These are phyloP conservation scores for Uncinocarpus reesii DNA, from an alignment of 2,329 filamentous ascomycete species.

Conservation along the genomic window DNA sequence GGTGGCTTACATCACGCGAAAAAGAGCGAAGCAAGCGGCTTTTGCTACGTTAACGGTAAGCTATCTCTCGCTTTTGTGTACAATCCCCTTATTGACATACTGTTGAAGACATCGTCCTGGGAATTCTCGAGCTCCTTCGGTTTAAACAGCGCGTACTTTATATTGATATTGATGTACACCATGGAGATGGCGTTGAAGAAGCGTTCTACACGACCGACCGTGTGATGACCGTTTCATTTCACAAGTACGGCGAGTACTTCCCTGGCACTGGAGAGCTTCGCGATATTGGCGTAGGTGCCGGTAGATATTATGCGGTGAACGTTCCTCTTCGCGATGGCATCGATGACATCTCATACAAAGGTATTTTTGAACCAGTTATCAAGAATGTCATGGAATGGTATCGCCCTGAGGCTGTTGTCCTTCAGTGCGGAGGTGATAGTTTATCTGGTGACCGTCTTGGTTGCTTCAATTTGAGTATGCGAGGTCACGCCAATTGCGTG, in stretches of 20 bases:
- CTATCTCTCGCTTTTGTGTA: neutral
- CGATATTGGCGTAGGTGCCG: conserved; percentile 56
- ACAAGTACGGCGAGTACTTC: conserved; percentile 65
- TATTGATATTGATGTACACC: conserved; percentile 58
- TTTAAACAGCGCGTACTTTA: conserved; percentile 56
- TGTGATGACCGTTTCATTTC: conserved; percentile 62
- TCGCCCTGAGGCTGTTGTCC: conserved; percentile 55
- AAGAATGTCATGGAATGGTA: conserved; percentile 60
- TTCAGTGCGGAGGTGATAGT: conserved; percentile 60
- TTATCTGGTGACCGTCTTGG: conserved; percentile 57
- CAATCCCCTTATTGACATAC: conserved; percentile 6
- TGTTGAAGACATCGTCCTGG: conserved; percentile 53
- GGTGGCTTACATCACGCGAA: conserved; percentile 95
- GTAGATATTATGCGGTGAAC: conserved; percentile 60
- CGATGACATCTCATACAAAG: conserved; percentile 56
- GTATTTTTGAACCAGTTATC: conserved; percentile 59
- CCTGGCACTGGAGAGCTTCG: conserved; percentile 59
- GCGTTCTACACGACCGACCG: conserved; percentile 62
- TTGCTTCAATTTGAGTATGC: conserved; percentile 62
- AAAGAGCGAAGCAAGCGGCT: conserved; percentile 85
- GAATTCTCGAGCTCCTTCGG: conserved; percentile 54
- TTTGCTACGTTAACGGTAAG: conserved; percentile 87
- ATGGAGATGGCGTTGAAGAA: conserved; percentile 60
- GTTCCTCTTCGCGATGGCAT: conserved; percentile 61
- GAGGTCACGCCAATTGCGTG: conserved; percentile 59